These are phyloP conservation scores for Tuber indicum DNA, from an alignment of 495 filamentous ascomycete species.

Conservation along the genomic window DNA sequence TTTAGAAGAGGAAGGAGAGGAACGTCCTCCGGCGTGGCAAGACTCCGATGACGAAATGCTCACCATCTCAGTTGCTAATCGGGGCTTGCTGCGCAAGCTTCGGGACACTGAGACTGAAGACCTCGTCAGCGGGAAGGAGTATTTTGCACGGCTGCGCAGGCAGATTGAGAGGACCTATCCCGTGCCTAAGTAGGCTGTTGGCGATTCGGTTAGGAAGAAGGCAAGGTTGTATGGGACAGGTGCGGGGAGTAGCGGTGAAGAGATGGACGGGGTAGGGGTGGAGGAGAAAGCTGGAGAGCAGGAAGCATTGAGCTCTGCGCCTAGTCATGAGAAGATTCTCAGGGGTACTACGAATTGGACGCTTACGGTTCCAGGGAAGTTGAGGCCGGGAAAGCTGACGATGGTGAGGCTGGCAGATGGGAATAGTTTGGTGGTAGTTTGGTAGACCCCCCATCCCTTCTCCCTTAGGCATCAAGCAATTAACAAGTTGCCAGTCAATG, in stretches of 20 bases:
- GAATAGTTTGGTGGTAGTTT: too few species aligned
- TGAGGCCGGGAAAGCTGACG: conserved; percentile 79
- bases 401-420: conserved; percentile 58
- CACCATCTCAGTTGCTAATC: conserved; percentile 71
- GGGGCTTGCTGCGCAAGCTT: conserved; percentile 69
- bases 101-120: conserved; percentile 50
- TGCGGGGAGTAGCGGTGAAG: conserved; percentile 47
- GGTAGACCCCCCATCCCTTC: too few species aligned
- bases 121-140: conserved; percentile 63
- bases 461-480: too few species aligned
- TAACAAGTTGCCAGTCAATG: too few species aligned
- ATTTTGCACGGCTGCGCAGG: conserved; percentile 65
- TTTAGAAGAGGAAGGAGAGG: conserved; percentile 31
- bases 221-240: conserved; percentile 47
- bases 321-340: conserved; percentile 74
- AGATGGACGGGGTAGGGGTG: conserved; percentile 45
- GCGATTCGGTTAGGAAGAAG: conserved; percentile 48
- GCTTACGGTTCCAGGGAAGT: conserved; percentile 48
- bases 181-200: conserved; percentile 67
- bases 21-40: conserved; percentile 63
- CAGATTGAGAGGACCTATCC: conserved; percentile 74
- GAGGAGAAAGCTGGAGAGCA: conserved; percentile 55
- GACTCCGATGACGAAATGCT: conserved; percentile 93
- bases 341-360: conserved; percentile 48
- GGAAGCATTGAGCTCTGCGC: conserved; percentile 56